Percentiles rank a stretch among this genome's conserved stretches.
Evolutionary conservation across 768 basidiomycete genomes (phyloP).

Genomic region (Xanthoconium purpureum): DNA sequence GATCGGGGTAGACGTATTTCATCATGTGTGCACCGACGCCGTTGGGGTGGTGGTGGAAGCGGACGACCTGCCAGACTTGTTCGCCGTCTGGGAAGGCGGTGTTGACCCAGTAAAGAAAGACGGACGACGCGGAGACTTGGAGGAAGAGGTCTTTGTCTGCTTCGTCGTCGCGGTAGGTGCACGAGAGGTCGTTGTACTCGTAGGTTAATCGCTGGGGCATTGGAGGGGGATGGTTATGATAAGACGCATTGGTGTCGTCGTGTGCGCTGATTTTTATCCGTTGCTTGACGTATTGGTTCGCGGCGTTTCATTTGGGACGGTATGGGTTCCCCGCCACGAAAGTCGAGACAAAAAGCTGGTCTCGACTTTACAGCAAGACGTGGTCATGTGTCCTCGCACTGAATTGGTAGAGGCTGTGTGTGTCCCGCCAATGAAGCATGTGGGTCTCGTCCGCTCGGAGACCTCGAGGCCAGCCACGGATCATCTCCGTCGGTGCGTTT

Average conservation of each 20-base stretch:
- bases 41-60: conserved; percentile 9
- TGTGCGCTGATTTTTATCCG: conserved; percentile 12
- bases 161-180: conserved; percentile 23
- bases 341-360: no score
- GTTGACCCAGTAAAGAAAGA: conserved; percentile 30
- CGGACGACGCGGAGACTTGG: conserved; percentile 16
- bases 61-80: conserved; percentile 29
- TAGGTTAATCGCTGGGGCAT: conserved; percentile 13
- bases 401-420: no score
- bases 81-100: conserved; percentile 19
- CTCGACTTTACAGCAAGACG: no score
- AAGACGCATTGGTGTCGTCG: background rate
- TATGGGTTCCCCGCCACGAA: no score
- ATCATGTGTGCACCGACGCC: no score
- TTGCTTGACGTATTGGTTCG: conserved; percentile 3
- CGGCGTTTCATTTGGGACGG: conserved; percentile 15
- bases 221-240: background rate
- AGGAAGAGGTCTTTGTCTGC: conserved; percentile 25
- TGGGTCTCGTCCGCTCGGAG: no score
- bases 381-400: no score
- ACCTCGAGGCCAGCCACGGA: no score
- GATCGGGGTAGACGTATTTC: conserved; percentile 28
- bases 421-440: no score
- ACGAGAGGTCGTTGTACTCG: conserved; percentile 23
- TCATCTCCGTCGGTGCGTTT: no score